Conservation (phyloP, 169 alveolate genomes). For the Theileria annulata region DNA sequence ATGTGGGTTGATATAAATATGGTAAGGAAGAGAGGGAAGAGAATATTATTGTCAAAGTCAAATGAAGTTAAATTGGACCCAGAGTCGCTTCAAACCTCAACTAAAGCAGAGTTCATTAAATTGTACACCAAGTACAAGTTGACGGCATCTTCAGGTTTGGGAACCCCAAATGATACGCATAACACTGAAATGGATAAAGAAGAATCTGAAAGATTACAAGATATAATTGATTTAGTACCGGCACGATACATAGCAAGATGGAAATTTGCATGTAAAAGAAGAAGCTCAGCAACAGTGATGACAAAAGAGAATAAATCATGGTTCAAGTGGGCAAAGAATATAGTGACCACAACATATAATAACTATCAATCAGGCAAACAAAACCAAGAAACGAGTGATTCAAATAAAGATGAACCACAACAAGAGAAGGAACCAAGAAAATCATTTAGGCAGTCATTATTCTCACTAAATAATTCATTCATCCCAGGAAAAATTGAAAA, state of each 20-base stretch:
- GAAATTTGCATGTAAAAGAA: constrained; percentile 73
- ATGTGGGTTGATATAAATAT: constrained; percentile 72
- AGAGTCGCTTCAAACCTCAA: constrained; percentile 75
- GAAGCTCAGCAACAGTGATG: constrained; percentile 57
- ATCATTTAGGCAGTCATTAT: not conserved
- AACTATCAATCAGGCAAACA: not conserved
- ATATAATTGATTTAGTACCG: constrained; percentile 79
- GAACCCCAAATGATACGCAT: too few species aligned
- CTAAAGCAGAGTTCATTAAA: constrained; percentile 77
- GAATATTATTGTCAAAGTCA: constrained; percentile 73
- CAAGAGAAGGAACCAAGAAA: not conserved
- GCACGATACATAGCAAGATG: constrained; percentile 83
- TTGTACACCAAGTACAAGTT: constrained; percentile 66
- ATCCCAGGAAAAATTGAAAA: not conserved
- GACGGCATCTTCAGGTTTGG: not conserved
- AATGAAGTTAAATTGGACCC: constrained; percentile 74
- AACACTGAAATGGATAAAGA: constrained; percentile 35
- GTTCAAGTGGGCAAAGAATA: constrained; percentile 56
- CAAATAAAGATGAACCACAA: not conserved
- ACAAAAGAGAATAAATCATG: constrained; percentile 53
- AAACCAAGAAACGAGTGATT: not conserved
- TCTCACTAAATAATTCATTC: not conserved
- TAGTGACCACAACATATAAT: constrained; percentile 23
- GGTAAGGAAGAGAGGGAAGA: constrained; percentile 69
- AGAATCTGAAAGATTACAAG: constrained; percentile 70